These are phyloP conservation scores for Globisporangium solare DNA, from an alignment of 352 stramenopile species.

Conservation along the genomic window DNA sequence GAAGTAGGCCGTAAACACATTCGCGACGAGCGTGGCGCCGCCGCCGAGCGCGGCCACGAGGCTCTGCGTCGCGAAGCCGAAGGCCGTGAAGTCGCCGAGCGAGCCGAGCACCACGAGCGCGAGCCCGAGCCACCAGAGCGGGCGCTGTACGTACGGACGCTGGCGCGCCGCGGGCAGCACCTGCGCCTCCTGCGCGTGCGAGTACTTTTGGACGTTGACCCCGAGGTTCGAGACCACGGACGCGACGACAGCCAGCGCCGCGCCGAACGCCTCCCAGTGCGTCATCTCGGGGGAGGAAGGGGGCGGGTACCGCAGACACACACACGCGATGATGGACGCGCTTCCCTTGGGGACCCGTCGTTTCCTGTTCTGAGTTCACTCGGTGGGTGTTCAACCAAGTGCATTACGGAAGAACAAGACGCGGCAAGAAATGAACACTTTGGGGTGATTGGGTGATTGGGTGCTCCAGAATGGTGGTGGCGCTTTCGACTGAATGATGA, in stretches of 20 bases:
- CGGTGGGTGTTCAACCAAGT: no score
- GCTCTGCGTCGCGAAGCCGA: conserved; percentile 88
- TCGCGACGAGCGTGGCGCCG: conserved; percentile 82
- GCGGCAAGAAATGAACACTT: neutral
- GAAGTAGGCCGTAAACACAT: conserved; percentile 84
- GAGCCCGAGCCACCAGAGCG: conserved; percentile 85
- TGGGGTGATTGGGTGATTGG: neutral
- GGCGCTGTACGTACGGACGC: conserved; percentile 77
- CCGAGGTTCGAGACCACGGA: conserved; percentile 87
- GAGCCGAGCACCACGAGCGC: conserved; percentile 75
- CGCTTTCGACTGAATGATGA: neutral
- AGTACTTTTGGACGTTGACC: conserved; percentile 90
- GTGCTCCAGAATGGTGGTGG: neutral
- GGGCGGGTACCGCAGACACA: no score
- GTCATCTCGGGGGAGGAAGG: no score
- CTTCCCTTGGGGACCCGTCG: no score
- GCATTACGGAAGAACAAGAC: no score
- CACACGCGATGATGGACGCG: no score
- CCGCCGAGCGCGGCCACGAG: conserved; percentile 84
- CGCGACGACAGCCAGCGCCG: conserved; percentile 65
- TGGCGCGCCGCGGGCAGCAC: conserved; percentile 37
- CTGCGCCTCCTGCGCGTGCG: conserved; percentile 56
- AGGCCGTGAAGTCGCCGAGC: conserved; percentile 85
- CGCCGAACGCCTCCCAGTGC: conserved; percentile 79
- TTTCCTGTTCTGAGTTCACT: no score